Evolutionary conservation across 768 basidiomycete species (phyloP).

Genomic region (Lactarius deliciosus): DNA sequence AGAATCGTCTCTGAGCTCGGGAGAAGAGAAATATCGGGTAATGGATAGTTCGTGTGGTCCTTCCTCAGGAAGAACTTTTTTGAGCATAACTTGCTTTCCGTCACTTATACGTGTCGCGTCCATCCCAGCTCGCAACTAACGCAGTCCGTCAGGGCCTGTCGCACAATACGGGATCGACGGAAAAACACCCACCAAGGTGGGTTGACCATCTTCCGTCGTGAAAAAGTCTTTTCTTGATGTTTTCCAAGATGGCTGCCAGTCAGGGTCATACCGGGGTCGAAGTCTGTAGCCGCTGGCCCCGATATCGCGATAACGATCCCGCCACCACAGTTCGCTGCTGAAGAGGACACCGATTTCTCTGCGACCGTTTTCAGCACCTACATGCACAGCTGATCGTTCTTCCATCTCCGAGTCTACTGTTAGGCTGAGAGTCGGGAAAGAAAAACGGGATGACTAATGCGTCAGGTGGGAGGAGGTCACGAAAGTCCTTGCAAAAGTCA

Average conservation of each 20-base stretch:
- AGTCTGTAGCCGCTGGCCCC: constrained; percentile 20
- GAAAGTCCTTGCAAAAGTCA: too few relatives aligned
- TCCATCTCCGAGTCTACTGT: background rate
- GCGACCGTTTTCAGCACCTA: too few relatives aligned
- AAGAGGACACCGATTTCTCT: constrained; percentile 14
- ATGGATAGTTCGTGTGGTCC: constrained; percentile 22
- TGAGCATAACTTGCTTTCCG: constrained; percentile 27
- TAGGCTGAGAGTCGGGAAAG: background rate
- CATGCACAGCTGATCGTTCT: background rate
- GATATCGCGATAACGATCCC: constrained; percentile 18
- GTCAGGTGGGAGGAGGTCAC: background rate
- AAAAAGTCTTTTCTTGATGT: constrained; percentile 13
- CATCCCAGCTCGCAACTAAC: constrained; percentile 20
- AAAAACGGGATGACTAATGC: background rate
- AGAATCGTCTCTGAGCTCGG: constrained; percentile 12
- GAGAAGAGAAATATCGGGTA: constrained; percentile 14
- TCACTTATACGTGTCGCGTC: constrained; percentile 28
- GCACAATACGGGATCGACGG: background rate
- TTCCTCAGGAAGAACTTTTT: constrained; percentile 25
- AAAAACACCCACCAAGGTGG: constrained; percentile 8
- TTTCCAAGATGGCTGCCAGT: constrained; percentile 20
- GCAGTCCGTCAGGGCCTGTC: background rate
- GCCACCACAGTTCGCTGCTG: constrained; percentile 22
- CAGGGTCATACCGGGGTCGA: constrained; percentile 15
- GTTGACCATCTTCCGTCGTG: constrained; percentile 14